Conservation (phyloP, 192 early-diverging fungal species). For the Backusella macrospora region DNA sequence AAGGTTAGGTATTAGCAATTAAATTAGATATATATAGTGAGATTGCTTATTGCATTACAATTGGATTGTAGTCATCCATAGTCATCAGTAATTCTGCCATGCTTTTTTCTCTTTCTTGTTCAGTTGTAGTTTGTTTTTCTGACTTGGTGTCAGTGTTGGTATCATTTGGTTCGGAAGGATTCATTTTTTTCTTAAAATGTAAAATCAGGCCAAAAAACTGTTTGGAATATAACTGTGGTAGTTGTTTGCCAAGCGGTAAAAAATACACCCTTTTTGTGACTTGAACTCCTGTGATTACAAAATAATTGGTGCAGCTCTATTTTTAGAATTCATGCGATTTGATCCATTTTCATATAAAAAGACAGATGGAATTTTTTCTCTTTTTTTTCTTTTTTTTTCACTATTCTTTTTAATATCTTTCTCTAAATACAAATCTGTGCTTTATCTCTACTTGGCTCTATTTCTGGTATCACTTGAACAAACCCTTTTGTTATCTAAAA, state of each 20-base stretch:
- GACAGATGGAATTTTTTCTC: background rate
- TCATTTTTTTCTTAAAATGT: background rate
- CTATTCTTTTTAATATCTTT: background rate
- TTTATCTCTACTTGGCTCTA: background rate
- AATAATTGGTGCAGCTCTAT: background rate
- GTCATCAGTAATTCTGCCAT: constrained; percentile 80
- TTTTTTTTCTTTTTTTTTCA: background rate
- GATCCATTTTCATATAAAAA: constrained; percentile 3
- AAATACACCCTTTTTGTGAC: background rate
- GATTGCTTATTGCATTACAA: constrained; percentile 54
- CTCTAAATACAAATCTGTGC: background rate
- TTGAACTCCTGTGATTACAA: background rate
- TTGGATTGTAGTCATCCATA: constrained; percentile 83
- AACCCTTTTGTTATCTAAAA: constrained; percentile 5
- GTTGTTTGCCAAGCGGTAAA: background rate
- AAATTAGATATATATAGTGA: too few species aligned
- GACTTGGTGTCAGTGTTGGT: background rate
- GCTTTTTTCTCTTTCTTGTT: constrained; percentile 26
- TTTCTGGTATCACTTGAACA: background rate
- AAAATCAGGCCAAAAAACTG: background rate
- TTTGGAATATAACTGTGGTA: background rate
- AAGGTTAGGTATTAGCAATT: background rate
- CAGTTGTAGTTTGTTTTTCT: background rate
- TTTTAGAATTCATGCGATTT: constrained; percentile 7
- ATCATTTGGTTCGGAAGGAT: constrained; percentile 6